A percentile compares a stretch with the other conserved stretches of the same genome.
Evolutionary conservation across 2,329 filamentous ascomycete species (phyloP).

Genomic region (Fusarium sp.): DNA sequence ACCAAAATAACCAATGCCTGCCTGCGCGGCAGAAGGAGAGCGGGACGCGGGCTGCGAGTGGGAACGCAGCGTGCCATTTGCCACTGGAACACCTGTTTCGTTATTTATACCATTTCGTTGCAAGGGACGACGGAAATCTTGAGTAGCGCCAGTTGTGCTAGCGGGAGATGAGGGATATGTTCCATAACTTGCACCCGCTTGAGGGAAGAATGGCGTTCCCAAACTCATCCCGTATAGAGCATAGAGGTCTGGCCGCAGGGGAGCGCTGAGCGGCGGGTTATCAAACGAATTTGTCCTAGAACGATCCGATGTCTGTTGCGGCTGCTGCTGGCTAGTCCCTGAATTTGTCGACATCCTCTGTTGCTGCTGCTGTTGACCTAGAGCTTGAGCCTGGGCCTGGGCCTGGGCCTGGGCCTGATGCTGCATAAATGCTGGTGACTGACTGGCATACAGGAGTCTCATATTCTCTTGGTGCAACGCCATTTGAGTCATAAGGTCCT

Average conservation of each 20-base stretch:
- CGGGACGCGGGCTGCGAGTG: slow-evolving; percentile 74
- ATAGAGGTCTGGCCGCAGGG: slow-evolving; percentile 67
- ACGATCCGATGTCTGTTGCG: slow-evolving; percentile 57
- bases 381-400: slow-evolving; percentile 1
- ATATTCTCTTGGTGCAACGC: slow-evolving; percentile 55
- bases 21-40: slow-evolving; percentile 49
- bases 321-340: slow-evolving; percentile 44
- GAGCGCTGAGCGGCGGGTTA: slow-evolving; percentile 68
- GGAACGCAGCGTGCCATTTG: slow-evolving; percentile 68
- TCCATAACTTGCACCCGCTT: slow-evolving; percentile 57
- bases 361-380: slow-evolving; percentile 52
- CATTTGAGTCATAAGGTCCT: slow-evolving; percentile 56
- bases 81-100: slow-evolving; percentile 59
- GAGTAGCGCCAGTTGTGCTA: slow-evolving; percentile 53
- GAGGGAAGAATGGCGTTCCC: slow-evolving; percentile 60
- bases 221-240: slow-evolving; percentile 58
- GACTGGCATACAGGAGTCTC: slow-evolving; percentile 51
- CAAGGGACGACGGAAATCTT: slow-evolving; percentile 67
- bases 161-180: slow-evolving; percentile 69
- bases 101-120: slow-evolving; percentile 64
- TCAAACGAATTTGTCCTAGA: slow-evolving; percentile 73
- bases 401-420: slow-evolving; percentile 47
- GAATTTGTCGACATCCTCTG: slow-evolving; percentile 40
- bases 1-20: slow-evolving; percentile 42
- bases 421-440: slow-evolving; percentile 50